Conservation (phyloP, 495 filamentous ascomycete genomes). For the Tuber aestivum region DNA sequence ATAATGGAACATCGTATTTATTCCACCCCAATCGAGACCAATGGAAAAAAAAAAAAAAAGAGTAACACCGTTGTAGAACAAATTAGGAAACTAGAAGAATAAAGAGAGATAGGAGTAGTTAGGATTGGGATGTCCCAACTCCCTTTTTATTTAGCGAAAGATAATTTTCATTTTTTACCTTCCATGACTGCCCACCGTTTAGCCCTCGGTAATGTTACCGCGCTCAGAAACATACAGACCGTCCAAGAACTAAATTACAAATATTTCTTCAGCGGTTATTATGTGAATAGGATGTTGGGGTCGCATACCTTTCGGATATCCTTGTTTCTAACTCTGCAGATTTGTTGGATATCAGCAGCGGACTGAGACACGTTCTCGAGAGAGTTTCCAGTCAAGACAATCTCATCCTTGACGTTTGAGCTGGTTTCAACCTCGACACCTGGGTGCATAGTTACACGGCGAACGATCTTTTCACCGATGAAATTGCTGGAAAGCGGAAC, state of each 20-base stretch:
- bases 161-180: conserved; percentile 24
- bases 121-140: conserved; percentile 24
- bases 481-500: conserved; percentile 67
- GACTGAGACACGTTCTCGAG: conserved; percentile 94
- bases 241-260: conserved; percentile 76
- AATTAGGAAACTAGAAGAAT: conserved; percentile 17
- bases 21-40: conserved; percentile 22
- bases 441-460: conserved; percentile 74
- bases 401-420: conserved; percentile 92
- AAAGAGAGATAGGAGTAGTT: not conserved
- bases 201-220: conserved; percentile 75
- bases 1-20: conserved; percentile 14
- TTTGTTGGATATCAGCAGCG: conserved; percentile 98
- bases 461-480: conserved; percentile 99
- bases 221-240: conserved; percentile 98
- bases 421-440: conserved; percentile 87
- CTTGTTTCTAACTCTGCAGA: conserved; percentile 98
- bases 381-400: conserved; percentile 85
- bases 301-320: conserved; percentile 94
- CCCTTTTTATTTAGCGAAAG: conserved; percentile 32
- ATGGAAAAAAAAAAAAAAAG: conserved; percentile 27
- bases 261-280: not conserved
- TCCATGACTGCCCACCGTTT: conserved; percentile 24
- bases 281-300: conserved; percentile 7
- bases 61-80: conserved; percentile 39